Evolutionary conservation across 345 rosid species (phyloP).

Genomic region (Gossypium herbaceum): DNA sequence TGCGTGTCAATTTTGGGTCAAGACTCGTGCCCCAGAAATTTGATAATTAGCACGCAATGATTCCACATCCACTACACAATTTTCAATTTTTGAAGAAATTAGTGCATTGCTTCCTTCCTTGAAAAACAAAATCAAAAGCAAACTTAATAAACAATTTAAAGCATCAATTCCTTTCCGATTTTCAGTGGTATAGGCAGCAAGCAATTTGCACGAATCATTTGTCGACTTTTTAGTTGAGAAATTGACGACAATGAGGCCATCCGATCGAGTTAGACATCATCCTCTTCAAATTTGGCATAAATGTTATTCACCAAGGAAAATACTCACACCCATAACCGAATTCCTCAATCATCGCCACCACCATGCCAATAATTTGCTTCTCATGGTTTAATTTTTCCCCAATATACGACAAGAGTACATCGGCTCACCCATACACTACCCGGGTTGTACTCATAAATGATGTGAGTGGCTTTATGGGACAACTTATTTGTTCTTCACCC

Average conservation of each 20-base stretch:
- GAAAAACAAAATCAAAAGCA: no score
- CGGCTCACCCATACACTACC: background rate
- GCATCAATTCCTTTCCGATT: no score
- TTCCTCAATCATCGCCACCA: constrained; percentile 54
- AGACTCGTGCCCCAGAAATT: no score
- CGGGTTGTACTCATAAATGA: background rate
- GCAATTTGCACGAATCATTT: no score
- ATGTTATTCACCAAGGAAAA: background rate
- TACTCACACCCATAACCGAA: background rate
- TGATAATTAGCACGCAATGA: background rate
- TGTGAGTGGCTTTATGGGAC: background rate
- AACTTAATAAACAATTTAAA: no score
- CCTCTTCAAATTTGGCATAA: background rate
- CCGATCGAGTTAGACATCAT: no score
- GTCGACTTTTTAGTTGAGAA: no score
- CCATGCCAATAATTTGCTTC: constrained; percentile 10
- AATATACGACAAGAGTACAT: background rate
- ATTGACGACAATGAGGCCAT: background rate
- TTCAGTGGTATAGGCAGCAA: no score
- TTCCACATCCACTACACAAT: no score
- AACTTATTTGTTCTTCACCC: constrained; percentile 38
- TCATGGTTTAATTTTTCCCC: background rate
- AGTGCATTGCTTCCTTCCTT: no score
- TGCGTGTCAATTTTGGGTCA: background rate
- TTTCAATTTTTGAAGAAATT: no score